These are phyloP conservation scores for Coriaria nepalensis DNA, from an alignment of 306 rosid genomes.

Conservation along the genomic window DNA sequence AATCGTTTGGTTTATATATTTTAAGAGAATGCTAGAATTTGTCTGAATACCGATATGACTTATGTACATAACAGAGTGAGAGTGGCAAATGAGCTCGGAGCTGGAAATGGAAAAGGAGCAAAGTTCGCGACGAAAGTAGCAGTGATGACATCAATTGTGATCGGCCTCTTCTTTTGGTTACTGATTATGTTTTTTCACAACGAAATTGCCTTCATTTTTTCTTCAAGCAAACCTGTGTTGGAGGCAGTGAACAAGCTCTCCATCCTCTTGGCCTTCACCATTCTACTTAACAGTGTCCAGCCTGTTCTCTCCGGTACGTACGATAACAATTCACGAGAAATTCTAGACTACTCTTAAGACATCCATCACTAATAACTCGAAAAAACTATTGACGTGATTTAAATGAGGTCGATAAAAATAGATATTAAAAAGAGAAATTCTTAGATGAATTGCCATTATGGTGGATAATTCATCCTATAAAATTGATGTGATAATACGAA, in stretches of 20 bases:
- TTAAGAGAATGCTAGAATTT: too few species aligned
- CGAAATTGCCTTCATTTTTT: slow-evolving; percentile 40
- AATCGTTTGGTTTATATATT: too few species aligned
- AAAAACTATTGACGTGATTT: too few species aligned
- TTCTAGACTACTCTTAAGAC: too few species aligned
- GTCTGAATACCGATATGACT: too few species aligned
- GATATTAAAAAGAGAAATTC: too few species aligned
- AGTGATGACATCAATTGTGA: slow-evolving; percentile 40
- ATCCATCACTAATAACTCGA: too few species aligned
- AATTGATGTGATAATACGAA: too few species aligned
- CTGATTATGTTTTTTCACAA: slow-evolving; percentile 34
- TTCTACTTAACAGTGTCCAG: slow-evolving; percentile 66
- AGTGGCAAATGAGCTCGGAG: slow-evolving; percentile 83
- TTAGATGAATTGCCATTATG: too few species aligned
- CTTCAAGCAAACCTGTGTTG: slow-evolving; percentile 42
- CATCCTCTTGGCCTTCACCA: slow-evolving; percentile 52
- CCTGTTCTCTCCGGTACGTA: slow-evolving; percentile 65
- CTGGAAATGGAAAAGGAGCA: slow-evolving; percentile 72
- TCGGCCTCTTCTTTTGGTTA: slow-evolving; percentile 51
- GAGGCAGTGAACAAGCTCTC: slow-evolving; percentile 42
- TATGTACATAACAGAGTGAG: slow-evolving; percentile 69
- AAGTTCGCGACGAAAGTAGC: slow-evolving; percentile 59
- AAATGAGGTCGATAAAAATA: too few species aligned
- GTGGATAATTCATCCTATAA: too few species aligned
- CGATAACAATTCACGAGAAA: too few species aligned